These are phyloP conservation scores for Termitomyces sp. DNA, from an alignment of 768 basidiomycete species.

Conservation along the genomic window DNA sequence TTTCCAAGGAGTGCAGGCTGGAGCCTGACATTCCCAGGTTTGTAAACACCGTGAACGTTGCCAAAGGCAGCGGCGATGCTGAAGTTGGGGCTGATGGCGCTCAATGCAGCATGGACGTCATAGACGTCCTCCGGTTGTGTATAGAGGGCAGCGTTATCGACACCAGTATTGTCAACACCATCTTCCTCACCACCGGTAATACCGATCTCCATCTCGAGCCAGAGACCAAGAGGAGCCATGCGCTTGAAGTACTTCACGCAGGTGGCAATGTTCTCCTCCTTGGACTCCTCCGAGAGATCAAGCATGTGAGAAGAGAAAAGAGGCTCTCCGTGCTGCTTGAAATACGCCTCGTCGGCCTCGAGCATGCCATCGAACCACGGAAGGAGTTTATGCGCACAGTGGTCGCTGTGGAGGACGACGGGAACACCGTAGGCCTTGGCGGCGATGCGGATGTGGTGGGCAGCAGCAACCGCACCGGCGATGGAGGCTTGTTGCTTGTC, in stretches of 20 bases:
- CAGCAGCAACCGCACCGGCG: slow-evolving; percentile 87
- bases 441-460: slow-evolving; percentile 84
- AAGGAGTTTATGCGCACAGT: slow-evolving; percentile 96
- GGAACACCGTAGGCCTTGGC: slow-evolving; percentile 92
- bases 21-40: slow-evolving; percentile 94
- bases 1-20: slow-evolving; percentile 87
- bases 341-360: slow-evolving; percentile 90
- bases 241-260: slow-evolving; percentile 95
- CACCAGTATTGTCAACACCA: slow-evolving; percentile 95
- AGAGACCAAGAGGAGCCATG: slow-evolving; percentile 86
- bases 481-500: slow-evolving; percentile 95
- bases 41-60: slow-evolving; percentile 99
- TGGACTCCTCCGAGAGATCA: slow-evolving; percentile 89
- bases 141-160: slow-evolving; percentile 92
- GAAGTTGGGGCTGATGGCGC: slow-evolving; percentile 85
- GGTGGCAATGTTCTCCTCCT: slow-evolving; percentile 90
- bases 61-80: slow-evolving; percentile 98
- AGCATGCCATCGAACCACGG: slow-evolving; percentile 99
- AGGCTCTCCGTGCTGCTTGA: slow-evolving; percentile 78
- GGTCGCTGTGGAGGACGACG: slow-evolving; percentile 96
- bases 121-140: slow-evolving; percentile 96
- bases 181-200: slow-evolving; percentile 99
- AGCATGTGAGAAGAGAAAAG: slow-evolving; percentile 99
- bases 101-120: slow-evolving; percentile 84
- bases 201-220: slow-evolving; percentile 99